Conservation (phyloP, 163 green algal species). For the Volvox carteri region DNA sequence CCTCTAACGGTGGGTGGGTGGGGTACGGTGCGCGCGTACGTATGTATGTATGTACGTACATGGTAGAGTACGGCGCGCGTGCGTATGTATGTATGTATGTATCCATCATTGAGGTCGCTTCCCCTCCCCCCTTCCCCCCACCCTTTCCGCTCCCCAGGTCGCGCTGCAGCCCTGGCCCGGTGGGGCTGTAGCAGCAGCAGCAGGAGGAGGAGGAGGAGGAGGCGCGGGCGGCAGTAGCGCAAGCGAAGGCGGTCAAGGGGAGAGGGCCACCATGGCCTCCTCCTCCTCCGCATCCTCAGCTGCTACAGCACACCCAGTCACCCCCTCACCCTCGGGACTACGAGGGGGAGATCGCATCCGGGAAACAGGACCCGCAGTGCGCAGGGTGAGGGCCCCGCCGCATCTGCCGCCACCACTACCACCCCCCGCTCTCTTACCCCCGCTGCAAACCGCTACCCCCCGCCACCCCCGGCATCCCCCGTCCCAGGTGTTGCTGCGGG, state of each 20-base stretch:
- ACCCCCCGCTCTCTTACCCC: too few species aligned
- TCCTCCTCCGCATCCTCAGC: too few species aligned
- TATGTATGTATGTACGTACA: background rate
- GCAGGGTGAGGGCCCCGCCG: constrained; percentile 19
- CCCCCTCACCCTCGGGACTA: background rate
- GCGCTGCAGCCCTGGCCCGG: constrained; percentile 17
- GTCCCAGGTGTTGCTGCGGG: constrained; percentile 44
- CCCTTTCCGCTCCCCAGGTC: background rate
- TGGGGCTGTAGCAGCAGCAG: background rate
- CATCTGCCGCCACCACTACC: too few species aligned
- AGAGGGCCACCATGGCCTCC: background rate
- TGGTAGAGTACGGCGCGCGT: background rate
- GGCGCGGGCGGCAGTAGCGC: too few species aligned
- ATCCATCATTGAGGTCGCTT: too few species aligned
- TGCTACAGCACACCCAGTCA: too few species aligned
- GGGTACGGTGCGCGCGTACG: background rate
- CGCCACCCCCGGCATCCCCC: too few species aligned
- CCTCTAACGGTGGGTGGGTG: constrained; percentile 22
- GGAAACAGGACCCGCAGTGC: background rate
- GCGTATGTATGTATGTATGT: background rate
- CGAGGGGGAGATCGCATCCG: background rate
- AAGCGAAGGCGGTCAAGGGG: background rate
- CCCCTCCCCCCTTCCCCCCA: background rate
- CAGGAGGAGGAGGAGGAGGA: too few species aligned
- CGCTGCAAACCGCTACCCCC: too few species aligned